Evolutionary conservation across 345 rosid species (phyloP).

Genomic region (Melaleuca alternifolia): DNA sequence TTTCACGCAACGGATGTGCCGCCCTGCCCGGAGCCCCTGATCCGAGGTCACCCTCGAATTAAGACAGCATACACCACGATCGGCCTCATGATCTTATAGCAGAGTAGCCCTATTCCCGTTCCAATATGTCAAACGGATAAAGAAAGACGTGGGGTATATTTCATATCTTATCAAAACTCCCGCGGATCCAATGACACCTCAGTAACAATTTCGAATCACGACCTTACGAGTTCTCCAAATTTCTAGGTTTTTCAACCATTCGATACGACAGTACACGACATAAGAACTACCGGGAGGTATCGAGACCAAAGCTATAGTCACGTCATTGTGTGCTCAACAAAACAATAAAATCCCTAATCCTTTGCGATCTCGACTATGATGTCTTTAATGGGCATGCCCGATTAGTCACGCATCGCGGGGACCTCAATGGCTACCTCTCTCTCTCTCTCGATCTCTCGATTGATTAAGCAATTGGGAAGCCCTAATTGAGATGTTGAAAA

Average conservation of each 20-base stretch:
- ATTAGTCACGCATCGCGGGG: not conserved
- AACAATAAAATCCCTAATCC: not conserved
- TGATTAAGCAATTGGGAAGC: not conserved
- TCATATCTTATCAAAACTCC: not conserved
- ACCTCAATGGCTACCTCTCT: not conserved
- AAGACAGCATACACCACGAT: not conserved
- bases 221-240: not conserved
- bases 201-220: not conserved
- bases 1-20: not conserved
- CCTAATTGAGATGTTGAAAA: not conserved
- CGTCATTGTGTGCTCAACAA: too few species aligned
- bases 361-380: not conserved
- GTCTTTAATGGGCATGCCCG: not conserved
- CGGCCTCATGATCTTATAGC: not conserved
- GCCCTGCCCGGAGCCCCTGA: not conserved
- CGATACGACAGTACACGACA: not conserved
- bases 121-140: not conserved
- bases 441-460: not conserved
- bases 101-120: not conserved
- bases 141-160: not conserved
- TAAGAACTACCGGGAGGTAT: not conserved
- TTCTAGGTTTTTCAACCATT: too few species aligned
- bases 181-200: not conserved
- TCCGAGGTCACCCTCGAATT: not conserved
- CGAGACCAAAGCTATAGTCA: not conserved